These are phyloP conservation scores for Antrodiella citrinella DNA, from an alignment of 768 basidiomycete species.

Conservation along the genomic window DNA sequence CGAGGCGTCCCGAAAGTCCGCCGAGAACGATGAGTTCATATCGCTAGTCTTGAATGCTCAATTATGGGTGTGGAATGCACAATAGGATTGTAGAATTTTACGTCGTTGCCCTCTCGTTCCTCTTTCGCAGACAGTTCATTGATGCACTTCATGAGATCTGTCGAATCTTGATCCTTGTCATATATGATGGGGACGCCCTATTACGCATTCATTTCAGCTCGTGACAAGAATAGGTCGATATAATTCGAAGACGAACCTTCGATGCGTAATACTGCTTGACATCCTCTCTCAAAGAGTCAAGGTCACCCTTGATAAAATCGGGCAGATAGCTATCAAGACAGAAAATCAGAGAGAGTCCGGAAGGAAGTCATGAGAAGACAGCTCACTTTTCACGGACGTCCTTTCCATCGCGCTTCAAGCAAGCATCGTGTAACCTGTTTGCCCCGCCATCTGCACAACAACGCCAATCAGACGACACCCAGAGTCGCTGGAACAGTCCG, in stretches of 20 bases:
- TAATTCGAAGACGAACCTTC: no score
- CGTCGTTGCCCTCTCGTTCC: conserved; percentile 28
- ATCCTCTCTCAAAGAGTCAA: conserved; percentile 79
- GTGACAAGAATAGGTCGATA: no score
- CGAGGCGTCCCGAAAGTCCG: conserved; percentile 84
- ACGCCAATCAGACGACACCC: conserved; percentile 20
- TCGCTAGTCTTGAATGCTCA: conserved; percentile 22
- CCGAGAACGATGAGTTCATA: conserved; percentile 76
- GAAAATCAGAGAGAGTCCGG: background rate
- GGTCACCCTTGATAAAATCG: conserved; percentile 86
- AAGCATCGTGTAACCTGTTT: conserved; percentile 55
- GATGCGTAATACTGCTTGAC: conserved; percentile 61
- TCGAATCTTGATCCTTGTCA: conserved; percentile 75
- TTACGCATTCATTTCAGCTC: background rate
- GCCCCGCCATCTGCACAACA: conserved; percentile 55
- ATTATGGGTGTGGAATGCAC: background rate
- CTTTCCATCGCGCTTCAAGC: background rate
- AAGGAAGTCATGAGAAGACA: conserved; percentile 1
- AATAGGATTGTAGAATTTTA: conserved; percentile 12
- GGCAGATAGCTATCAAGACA: conserved; percentile 56
- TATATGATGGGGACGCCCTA: conserved; percentile 63
- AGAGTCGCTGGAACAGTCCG: conserved; percentile 55
- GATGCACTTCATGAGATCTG: conserved; percentile 94
- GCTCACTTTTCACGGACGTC: background rate
- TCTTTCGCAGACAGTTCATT: conserved; percentile 53